A percentile compares a stretch with the other conserved stretches of the same genome.
Conservation (phyloP, 116 monocot species). For the Cymodocea nodosa region DNA sequence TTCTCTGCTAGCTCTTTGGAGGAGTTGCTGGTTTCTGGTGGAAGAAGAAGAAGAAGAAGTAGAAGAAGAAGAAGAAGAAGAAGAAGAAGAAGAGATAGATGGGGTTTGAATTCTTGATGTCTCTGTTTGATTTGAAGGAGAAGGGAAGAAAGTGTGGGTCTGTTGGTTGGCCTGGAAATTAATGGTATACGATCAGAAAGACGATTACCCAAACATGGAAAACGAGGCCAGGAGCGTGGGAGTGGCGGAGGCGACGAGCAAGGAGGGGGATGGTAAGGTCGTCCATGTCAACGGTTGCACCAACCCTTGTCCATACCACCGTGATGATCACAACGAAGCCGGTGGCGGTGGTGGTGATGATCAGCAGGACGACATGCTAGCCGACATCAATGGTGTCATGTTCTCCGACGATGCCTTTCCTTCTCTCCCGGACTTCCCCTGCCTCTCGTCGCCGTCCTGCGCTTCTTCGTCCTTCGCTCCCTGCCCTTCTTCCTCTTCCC, state of each 20-base stretch:
- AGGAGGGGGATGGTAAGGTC: not conserved
- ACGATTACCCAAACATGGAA: not conserved
- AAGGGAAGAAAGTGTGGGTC: not conserved
- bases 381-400: constrained; percentile 11
- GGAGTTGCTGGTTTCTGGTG: too few species aligned
- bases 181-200: not conserved
- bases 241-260: not conserved
- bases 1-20: too few species aligned
- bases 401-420: constrained; percentile 65
- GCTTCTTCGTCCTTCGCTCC: constrained; percentile 1
- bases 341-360: not conserved
- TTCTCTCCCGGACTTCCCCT: constrained; percentile 59
- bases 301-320: not conserved
- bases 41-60: not conserved
- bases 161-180: too few species aligned
- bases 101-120: not conserved
- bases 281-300: not conserved
- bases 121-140: not conserved
- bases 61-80: not conserved
- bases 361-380: not conserved
- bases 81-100: not conserved
- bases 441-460: constrained; percentile 30
- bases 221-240: not conserved
- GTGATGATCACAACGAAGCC: not conserved
- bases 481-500: constrained; percentile 20